phyloP scores from a whole-genome alignment of 2,329 filamentous ascomycete species.

The Aspergillus fumigatus region DNA sequence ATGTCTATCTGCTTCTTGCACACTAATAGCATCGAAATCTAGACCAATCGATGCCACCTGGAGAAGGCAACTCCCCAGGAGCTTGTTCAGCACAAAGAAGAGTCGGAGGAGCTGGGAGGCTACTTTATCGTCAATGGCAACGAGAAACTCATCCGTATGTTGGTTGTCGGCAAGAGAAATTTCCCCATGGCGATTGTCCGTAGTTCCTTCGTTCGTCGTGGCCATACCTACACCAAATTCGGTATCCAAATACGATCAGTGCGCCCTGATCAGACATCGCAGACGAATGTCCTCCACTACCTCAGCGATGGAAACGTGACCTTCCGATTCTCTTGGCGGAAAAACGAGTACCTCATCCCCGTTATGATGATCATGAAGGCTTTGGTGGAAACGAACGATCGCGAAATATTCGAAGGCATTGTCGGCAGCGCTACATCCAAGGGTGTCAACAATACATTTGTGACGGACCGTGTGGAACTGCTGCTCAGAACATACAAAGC shows the following conservation, averaged over 20 bases:
- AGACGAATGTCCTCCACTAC: constrained; percentile 96
- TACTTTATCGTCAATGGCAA: constrained; percentile 98
- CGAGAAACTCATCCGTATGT: constrained; percentile 90
- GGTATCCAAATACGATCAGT: constrained; percentile 90
- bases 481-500: constrained; percentile 89
- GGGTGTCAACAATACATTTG: constrained; percentile 80
- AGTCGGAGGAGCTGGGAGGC: constrained; percentile 91
- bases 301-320: constrained; percentile 93
- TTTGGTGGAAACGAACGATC: constrained; percentile 89
- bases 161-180: constrained; percentile 86
- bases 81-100: constrained; percentile 83
- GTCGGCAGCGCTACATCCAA: constrained; percentile 73
- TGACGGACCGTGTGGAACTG: constrained; percentile 90
- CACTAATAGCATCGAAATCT: constrained; percentile 1
- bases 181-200: constrained; percentile 93
- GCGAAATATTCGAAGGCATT: constrained; percentile 91
- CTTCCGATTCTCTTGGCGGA: constrained; percentile 96
- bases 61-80: constrained; percentile 77
- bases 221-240: constrained; percentile 78
- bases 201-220: constrained; percentile 83
- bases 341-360: constrained; percentile 93
- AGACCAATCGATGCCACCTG: constrained; percentile 88
- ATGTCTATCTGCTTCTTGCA: constrained; percentile 1
- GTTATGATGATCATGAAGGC: constrained; percentile 97
- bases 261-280: constrained; percentile 93